These are phyloP conservation scores for Acer negundo DNA, from an alignment of 345 rosid species.

Conservation along the genomic window DNA sequence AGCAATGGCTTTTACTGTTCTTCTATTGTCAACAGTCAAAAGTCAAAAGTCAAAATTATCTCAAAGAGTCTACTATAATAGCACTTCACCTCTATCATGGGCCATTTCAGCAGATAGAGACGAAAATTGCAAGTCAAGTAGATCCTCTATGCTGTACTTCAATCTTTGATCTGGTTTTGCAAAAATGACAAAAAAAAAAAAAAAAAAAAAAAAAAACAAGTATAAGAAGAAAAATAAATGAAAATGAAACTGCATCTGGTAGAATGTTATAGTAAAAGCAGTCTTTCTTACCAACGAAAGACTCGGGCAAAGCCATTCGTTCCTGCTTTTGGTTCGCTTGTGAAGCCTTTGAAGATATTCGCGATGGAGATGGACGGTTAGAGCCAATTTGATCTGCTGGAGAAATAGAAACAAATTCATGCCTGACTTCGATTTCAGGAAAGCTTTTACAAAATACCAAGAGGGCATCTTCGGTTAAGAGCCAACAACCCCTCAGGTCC, in stretches of 20 bases:
- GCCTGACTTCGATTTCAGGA: slow-evolving; percentile 59
- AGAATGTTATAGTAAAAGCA: background rate
- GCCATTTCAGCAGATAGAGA: slow-evolving; percentile 36
- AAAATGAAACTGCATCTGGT: background rate
- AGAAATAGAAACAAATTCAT: slow-evolving; percentile 40
- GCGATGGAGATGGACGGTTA: slow-evolving; percentile 30
- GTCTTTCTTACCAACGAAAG: slow-evolving; percentile 40
- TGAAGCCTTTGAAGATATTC: slow-evolving; percentile 20
- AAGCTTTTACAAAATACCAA: slow-evolving; percentile 46
- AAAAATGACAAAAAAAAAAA: background rate
- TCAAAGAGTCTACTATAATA: background rate
- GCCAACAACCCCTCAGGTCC: slow-evolving; percentile 93
- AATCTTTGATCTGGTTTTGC: slow-evolving; percentile 70
- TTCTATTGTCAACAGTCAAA: no score
- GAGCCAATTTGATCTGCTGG: slow-evolving; percentile 27
- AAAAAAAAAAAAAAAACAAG: background rate
- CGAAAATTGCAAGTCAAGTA: slow-evolving; percentile 54
- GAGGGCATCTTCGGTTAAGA: slow-evolving; percentile 57
- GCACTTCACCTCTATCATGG: background rate
- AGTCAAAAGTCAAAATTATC: no score
- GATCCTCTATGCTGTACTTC: slow-evolving; percentile 65
- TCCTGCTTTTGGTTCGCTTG: slow-evolving; percentile 22
- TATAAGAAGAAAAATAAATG: background rate
- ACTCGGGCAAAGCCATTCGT: slow-evolving; percentile 33
- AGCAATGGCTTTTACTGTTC: no score